These are phyloP conservation scores for Tylopilus vinaceipallidus DNA, from an alignment of 768 basidiomycete genomes.

Conservation along the genomic window DNA sequence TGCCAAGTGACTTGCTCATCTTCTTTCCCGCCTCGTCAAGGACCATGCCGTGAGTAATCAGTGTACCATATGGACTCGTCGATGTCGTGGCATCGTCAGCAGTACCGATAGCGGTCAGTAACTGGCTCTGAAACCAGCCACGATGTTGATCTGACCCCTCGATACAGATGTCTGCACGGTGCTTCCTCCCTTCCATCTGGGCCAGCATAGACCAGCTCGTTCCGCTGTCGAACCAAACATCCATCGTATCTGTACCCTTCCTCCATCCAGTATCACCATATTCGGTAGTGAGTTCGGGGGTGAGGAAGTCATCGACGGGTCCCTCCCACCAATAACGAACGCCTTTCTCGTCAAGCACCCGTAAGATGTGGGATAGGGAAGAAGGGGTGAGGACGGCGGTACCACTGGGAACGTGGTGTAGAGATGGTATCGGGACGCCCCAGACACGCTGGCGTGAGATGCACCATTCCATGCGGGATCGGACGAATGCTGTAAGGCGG, in stretches of 20 bases:
- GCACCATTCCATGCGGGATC: slow-evolving; percentile 95
- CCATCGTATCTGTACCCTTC: slow-evolving; percentile 94
- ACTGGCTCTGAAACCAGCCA: slow-evolving; percentile 97
- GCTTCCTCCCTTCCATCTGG: slow-evolving; percentile 36
- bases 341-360: slow-evolving; percentile 69
- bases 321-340: slow-evolving; percentile 92
- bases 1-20: slow-evolving; percentile 98
- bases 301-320: slow-evolving; percentile 77
- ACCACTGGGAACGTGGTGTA: slow-evolving; percentile 65
- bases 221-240: slow-evolving; percentile 99
- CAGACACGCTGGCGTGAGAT: slow-evolving; percentile 97
- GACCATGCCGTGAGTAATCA: slow-evolving; percentile 97
- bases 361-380: slow-evolving; percentile 73
- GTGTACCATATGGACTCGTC: slow-evolving; percentile 60
- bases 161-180: slow-evolving; percentile 80
- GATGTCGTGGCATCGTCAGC: slow-evolving; percentile 16
- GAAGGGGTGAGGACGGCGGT: slow-evolving; percentile 60
- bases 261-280: slow-evolving; percentile 51
- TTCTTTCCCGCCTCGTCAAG: slow-evolving; percentile 85
- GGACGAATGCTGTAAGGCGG: slow-evolving; percentile 84
- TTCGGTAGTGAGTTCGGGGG: slow-evolving; percentile 51
- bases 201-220: slow-evolving; percentile 86
- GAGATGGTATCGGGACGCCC: slow-evolving; percentile 94
- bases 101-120: slow-evolving; percentile 73
- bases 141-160: slow-evolving; percentile 98